These are phyloP conservation scores for Alternaria metachromatica DNA, from an alignment of 2,329 filamentous ascomycete genomes.

Conservation along the genomic window DNA sequence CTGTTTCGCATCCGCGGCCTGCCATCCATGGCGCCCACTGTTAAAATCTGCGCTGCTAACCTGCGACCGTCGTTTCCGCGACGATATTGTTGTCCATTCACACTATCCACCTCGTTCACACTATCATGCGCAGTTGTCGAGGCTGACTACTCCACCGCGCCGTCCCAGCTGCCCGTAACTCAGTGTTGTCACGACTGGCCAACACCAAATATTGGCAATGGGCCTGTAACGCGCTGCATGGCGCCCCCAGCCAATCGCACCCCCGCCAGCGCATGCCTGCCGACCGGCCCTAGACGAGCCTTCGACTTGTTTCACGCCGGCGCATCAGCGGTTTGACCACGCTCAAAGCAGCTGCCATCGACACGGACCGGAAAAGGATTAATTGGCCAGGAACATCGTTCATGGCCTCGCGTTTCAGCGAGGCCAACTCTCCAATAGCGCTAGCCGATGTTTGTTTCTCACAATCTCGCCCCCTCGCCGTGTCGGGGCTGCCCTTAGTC, in stretches of 20 bases:
- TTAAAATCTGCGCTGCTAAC: neutral
- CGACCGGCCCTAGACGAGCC: slow-evolving; percentile 21
- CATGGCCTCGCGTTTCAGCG: slow-evolving; percentile 28
- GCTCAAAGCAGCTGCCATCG: slow-evolving; percentile 27
- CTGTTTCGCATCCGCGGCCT: slow-evolving; percentile 32
- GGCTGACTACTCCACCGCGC: slow-evolving; percentile 11
- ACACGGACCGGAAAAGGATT: slow-evolving; percentile 3
- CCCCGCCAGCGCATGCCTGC: slow-evolving; percentile 20
- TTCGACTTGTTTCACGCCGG: slow-evolving; percentile 38
- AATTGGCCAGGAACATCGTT: slow-evolving; percentile 24
- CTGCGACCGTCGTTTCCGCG: neutral
- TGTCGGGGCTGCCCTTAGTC: neutral
- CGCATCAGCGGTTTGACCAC: slow-evolving; percentile 37
- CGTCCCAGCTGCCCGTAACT: neutral
- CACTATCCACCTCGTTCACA: neutral
- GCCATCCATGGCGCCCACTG: neutral
- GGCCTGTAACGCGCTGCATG: slow-evolving; percentile 23
- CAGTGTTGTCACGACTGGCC: neutral
- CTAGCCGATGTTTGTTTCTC: slow-evolving; percentile 4
- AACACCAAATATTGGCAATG: neutral
- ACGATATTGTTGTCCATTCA: neutral
- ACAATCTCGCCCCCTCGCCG: neutral
- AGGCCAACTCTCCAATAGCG: neutral
- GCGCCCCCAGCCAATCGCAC: slow-evolving; percentile 32
- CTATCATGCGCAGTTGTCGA: neutral